phyloP scores from a whole-genome alignment of 73 alveolate species.

The Paramecium tetraurelia region DNA sequence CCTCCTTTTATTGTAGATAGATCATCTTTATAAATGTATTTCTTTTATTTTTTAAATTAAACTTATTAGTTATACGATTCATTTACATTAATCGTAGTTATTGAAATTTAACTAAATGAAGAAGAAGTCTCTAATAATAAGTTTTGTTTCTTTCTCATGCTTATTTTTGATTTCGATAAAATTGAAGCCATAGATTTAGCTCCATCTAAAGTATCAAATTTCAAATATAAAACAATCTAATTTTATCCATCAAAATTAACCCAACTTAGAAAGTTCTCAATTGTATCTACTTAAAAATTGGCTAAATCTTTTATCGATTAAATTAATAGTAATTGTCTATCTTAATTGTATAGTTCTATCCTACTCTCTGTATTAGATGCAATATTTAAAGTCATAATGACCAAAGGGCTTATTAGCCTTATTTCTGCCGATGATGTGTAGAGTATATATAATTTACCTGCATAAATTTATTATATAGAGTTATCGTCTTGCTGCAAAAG shows the following conservation, averaged over 20 bases:
- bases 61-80: not conserved
- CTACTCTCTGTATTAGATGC: not conserved
- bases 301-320: not conserved
- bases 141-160: not conserved
- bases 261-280: not conserved
- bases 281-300: not conserved
- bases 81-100: not conserved
- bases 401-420: not conserved
- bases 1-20: not conserved
- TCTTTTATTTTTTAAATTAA: not conserved
- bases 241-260: not conserved
- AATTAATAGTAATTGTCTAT: not conserved
- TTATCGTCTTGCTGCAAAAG: not conserved
- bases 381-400: not conserved
- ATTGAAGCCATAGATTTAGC: not conserved
- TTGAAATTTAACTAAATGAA: not conserved
- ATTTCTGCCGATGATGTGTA: not conserved
- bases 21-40: not conserved
- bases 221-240: not conserved
- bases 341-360: not conserved
- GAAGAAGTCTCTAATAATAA: not conserved
- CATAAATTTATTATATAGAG: not conserved
- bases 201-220: slow-evolving; percentile 1
- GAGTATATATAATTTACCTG: not conserved
- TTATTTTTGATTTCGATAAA: not conserved